Base-by-base conservation (phyloP, 192 early-diverging fungal species). In the Fimicolochytrium jonesii region DNA sequence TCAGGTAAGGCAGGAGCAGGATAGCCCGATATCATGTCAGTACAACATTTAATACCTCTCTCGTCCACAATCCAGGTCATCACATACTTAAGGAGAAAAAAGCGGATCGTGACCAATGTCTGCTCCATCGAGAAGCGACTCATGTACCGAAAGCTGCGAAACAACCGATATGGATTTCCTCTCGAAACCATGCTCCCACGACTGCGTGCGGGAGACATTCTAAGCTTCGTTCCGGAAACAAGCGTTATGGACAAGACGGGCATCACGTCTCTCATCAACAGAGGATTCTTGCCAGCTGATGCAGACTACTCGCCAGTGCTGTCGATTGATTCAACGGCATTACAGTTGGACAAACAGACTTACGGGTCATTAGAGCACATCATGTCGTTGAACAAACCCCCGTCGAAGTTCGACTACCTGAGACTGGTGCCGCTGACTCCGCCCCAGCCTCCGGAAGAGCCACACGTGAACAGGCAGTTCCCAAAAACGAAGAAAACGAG, bases 111-210 rank as follows among this genome's bases (percentile, higher is more conserved):
- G 53, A 55, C 31, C 9, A 33, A 55, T 55, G n/a, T 34, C 7
- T 39, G n/a, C n/a, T n/a, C 37, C 10, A 34, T 17, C 53, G 36
- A 33, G 18, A 30, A 13, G n/a, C 53, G n/a, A 15, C 4, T n/a
- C 3, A 15, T 32, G 3, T 31, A 22, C 9, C 45, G 59, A 20
- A 29, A 17, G 20, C 44, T 46, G 5, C 44, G 32, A 3, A 61
- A 10, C 17, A 34, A 28, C 36, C 53, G 54, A 2, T 17, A 23
- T 1, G 33, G 30, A 5, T 13, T 43, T 15, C 64, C 64, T 26
- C 15, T 56, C 10, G 53, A 56, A 47, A 66, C 64, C 0, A 56
- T 66, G 64, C 64, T 66, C 28, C 64, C 64, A 4, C 52, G 44
- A 6, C 4, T 66, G 10, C 64, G 64, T 11, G 17, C 42, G 25